Conservation (phyloP, 768 basidiomycete species). For the Mycena epipterygia region DNA sequence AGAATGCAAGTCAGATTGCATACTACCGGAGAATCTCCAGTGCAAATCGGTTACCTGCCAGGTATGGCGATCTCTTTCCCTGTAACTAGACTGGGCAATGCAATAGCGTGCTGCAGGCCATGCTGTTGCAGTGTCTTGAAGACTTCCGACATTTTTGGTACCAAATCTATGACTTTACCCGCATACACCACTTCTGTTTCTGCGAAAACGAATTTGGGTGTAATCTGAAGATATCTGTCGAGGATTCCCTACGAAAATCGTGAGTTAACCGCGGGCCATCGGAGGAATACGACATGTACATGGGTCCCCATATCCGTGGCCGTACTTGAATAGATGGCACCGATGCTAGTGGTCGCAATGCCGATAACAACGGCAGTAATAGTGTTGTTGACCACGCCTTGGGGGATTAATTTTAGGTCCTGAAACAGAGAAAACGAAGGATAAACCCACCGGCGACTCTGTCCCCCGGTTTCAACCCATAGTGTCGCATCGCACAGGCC, state of each 20-base stretch:
- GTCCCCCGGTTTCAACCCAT: constrained; percentile 73
- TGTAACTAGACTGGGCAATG: constrained; percentile 71
- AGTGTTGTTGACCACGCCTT: constrained; percentile 77
- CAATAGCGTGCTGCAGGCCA: constrained; percentile 66
- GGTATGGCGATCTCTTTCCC: constrained; percentile 54
- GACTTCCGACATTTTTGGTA: constrained; percentile 67
- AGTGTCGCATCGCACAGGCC: constrained; percentile 68
- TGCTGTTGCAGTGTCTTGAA: constrained; percentile 60
- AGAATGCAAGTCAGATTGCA: not conserved
- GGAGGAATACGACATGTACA: constrained; percentile 45
- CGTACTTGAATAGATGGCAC: constrained; percentile 78
- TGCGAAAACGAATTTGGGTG: constrained; percentile 76
- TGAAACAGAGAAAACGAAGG: not conserved
- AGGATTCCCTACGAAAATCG: constrained; percentile 56
- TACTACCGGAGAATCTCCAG: not conserved
- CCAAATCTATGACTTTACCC: constrained; percentile 69
- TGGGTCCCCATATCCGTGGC: constrained; percentile 82
- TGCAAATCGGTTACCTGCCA: constrained; percentile 49
- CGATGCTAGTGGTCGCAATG: constrained; percentile 74
- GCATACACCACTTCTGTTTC: constrained; percentile 77
- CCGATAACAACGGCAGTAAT: constrained; percentile 70
- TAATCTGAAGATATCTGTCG: constrained; percentile 77
- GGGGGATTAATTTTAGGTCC: not conserved
- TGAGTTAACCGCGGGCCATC: not conserved
- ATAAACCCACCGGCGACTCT: constrained; percentile 70